Conservation (phyloP, 495 filamentous ascomycete genomes). For the Hypomontagnella monticulosa region DNA sequence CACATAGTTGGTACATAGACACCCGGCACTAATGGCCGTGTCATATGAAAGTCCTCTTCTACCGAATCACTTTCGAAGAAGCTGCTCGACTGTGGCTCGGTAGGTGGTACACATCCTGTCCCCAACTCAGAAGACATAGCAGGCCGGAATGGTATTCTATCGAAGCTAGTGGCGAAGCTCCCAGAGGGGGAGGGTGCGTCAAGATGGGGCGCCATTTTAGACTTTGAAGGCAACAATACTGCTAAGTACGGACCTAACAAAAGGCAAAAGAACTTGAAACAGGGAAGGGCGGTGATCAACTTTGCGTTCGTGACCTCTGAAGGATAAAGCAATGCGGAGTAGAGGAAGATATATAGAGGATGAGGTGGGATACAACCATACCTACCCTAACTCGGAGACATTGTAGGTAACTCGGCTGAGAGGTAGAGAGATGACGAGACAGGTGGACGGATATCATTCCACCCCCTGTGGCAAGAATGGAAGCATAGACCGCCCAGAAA, state of each 20-base stretch:
- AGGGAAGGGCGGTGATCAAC: neutral
- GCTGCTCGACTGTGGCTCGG: slow-evolving; percentile 52
- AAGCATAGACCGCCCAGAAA: slow-evolving; percentile 18
- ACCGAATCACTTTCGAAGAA: slow-evolving; percentile 55
- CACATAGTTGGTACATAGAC: slow-evolving; percentile 89
- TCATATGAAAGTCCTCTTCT: slow-evolving; percentile 55
- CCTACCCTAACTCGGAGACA: neutral
- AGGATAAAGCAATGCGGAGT: slow-evolving; percentile 1
- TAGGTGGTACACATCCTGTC: slow-evolving; percentile 38
- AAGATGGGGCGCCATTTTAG: slow-evolving; percentile 61
- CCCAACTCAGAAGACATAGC: slow-evolving; percentile 48
- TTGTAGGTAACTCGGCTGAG: slow-evolving; percentile 5
- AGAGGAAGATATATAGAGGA: slow-evolving; percentile 21
- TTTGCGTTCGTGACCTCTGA: neutral
- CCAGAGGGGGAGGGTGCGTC: slow-evolving; percentile 60
- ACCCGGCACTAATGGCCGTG: slow-evolving; percentile 75
- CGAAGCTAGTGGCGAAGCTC: slow-evolving; percentile 58
- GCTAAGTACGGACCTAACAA: neutral
- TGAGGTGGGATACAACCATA: slow-evolving; percentile 5
- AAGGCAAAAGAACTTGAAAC: neutral
- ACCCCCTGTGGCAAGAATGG: slow-evolving; percentile 13
- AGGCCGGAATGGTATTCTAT: slow-evolving; percentile 53
- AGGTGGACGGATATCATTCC: slow-evolving; percentile 16
- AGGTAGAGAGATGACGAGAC: slow-evolving; percentile 2
- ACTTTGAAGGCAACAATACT: neutral